Evolutionary conservation across 176 grass and related monocot genomes (phyloP).

Genomic region (Oryza coarctata): DNA sequence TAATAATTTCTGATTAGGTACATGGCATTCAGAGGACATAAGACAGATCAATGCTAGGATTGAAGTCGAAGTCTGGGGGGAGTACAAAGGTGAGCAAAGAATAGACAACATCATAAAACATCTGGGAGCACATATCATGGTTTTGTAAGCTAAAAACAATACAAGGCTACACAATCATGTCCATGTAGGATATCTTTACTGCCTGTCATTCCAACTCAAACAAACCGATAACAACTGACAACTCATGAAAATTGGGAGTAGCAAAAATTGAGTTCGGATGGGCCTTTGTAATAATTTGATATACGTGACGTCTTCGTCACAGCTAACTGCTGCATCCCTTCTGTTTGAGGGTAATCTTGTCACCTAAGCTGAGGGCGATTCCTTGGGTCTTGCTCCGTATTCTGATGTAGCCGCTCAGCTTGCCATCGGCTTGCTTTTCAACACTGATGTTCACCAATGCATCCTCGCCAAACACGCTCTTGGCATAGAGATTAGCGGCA

Average conservation of each 20-base stretch:
- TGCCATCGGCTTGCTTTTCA: constrained; percentile 66
- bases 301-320: not conserved
- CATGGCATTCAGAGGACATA: not conserved
- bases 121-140: not conserved
- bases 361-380: constrained; percentile 64
- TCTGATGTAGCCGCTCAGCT: constrained; percentile 65
- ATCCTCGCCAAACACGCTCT: constrained; percentile 67
- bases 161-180: constrained; percentile 34
- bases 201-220: not conserved
- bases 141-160: constrained; percentile 20
- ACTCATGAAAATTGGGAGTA: constrained; percentile 29
- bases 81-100: constrained; percentile 11
- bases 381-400: constrained; percentile 79
- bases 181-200: constrained; percentile 7
- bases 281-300: not conserved
- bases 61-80: not conserved
- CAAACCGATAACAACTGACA: not conserved
- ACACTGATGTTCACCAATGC: constrained; percentile 67
- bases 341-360: constrained; percentile 80
- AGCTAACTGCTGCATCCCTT: constrained; percentile 48
- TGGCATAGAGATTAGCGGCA: constrained; percentile 70
- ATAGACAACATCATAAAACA: constrained; percentile 12
- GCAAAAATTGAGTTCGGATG: constrained; percentile 8
- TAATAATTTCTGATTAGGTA: constrained; percentile 8
- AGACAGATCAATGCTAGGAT: not conserved